phyloP scores from a whole-genome alignment of 208 protist species.

The Vickermania ingenoplastis region DNA sequence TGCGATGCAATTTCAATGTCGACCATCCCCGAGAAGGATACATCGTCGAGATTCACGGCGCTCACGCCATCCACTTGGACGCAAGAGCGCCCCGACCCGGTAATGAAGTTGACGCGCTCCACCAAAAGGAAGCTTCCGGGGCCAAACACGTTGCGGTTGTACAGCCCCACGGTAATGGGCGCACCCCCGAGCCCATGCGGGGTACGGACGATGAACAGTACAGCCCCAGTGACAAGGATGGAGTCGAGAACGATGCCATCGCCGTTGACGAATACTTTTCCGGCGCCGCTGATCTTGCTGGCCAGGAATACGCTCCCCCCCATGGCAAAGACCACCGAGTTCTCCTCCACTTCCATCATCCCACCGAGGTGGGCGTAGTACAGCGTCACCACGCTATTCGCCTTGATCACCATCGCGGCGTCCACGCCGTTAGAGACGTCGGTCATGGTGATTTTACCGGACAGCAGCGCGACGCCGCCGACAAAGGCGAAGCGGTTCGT shows the following conservation, averaged over 20 bases:
- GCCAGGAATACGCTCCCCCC: conserved; percentile 36
- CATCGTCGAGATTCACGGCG: conserved; percentile 20
- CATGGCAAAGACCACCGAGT: conserved; percentile 27
- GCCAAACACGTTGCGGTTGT: conserved; percentile 41
- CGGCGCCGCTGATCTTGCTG: conserved; percentile 23
- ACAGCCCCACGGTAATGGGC: conserved; percentile 27
- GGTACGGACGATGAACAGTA: conserved; percentile 17
- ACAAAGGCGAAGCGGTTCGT: conserved; percentile 40
- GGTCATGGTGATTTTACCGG: conserved; percentile 41
- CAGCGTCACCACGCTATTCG: conserved; percentile 18
- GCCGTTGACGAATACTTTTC: conserved; percentile 25
- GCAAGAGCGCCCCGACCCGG: conserved; percentile 34
- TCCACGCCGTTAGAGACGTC: conserved; percentile 25
- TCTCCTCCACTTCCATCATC: conserved; percentile 23
- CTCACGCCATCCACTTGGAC: conserved; percentile 30
- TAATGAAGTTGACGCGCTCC: conserved; percentile 27
- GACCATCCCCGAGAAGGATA: conserved; percentile 36
- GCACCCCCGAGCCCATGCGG: not conserved
- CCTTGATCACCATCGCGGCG: conserved; percentile 22
- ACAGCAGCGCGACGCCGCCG: conserved; percentile 37
- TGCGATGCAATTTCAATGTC: conserved; percentile 29
- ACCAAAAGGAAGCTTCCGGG: conserved; percentile 26
- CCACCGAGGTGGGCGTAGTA: conserved; percentile 33
- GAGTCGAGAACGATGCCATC: conserved; percentile 49
- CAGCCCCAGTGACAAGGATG: conserved; percentile 23